phyloP scores from a whole-genome alignment of 495 filamentous ascomycete species.

The Penicillium longicatenatum region DNA sequence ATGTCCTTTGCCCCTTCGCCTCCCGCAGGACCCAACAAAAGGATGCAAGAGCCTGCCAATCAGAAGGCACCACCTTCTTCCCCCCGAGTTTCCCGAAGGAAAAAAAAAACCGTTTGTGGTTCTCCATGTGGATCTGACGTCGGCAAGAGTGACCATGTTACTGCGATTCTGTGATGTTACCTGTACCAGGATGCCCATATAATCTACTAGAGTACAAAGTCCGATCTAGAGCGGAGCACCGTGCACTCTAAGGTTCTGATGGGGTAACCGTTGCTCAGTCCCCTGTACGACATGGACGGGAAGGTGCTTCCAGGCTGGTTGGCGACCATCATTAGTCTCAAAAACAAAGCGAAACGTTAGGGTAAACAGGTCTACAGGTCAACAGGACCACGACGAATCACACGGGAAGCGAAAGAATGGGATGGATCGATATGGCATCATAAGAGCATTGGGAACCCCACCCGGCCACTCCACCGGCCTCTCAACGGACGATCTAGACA shows the following conservation, averaged over 20 bases:
- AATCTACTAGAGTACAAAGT: not conserved
- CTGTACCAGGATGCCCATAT: no score
- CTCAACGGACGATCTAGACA: slow-evolving; percentile 19
- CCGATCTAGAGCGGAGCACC: not conserved
- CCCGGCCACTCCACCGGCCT: slow-evolving; percentile 7
- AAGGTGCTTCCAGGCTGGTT: not conserved
- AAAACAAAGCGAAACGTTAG: not conserved
- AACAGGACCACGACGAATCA: not conserved
- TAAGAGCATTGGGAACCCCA: slow-evolving; percentile 11
- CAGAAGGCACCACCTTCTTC: not conserved
- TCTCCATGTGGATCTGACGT: slow-evolving; percentile 35
- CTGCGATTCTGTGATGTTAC: no score
- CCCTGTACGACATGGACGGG: not conserved
- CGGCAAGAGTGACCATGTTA: slow-evolving; percentile 4
- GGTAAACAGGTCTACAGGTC: not conserved
- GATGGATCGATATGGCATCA: slow-evolving; percentile 21
- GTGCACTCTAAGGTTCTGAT: not conserved
- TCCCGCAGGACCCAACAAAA: slow-evolving; percentile 1
- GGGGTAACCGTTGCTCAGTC: not conserved
- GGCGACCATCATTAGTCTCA: not conserved
- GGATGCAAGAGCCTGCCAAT: not conserved
- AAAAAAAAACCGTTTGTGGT: slow-evolving; percentile 5
- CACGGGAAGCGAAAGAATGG: not conserved
- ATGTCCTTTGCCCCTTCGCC: slow-evolving; percentile 15
- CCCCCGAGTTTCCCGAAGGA: slow-evolving; percentile 18